These are phyloP conservation scores for Capsella bursapastoris DNA, from an alignment of 345 rosid genomes.

Conservation along the genomic window DNA sequence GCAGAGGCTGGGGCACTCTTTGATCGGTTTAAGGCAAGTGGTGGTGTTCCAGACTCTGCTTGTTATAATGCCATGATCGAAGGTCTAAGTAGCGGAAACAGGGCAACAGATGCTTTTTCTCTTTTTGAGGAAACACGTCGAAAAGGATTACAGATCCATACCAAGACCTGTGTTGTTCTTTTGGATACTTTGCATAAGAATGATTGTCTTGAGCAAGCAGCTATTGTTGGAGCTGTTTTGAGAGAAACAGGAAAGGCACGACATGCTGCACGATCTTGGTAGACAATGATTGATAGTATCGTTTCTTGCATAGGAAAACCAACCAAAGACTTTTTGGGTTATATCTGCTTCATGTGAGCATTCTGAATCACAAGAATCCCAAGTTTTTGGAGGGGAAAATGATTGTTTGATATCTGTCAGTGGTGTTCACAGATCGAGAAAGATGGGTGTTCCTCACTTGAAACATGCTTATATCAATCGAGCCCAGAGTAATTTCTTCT, in stretches of 20 bases:
- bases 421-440: background rate
- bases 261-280: conserved; percentile 85
- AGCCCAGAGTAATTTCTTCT: conserved; percentile 1
- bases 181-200: conserved; percentile 86
- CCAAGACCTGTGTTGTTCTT: conserved; percentile 82
- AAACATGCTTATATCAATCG: background rate
- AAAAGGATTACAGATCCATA: conserved; percentile 68
- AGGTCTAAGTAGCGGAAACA: conserved; percentile 74
- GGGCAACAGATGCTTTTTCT: conserved; percentile 75
- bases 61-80: conserved; percentile 82
- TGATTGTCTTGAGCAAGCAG: conserved; percentile 93
- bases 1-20: conserved; percentile 70
- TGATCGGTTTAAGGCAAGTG: conserved; percentile 69
- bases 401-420: background rate
- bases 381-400: conserved; percentile 25
- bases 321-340: conserved; percentile 13
- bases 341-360: conserved; percentile 13
- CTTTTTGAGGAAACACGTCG: conserved; percentile 85
- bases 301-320: conserved; percentile 12
- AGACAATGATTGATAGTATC: conserved; percentile 14
- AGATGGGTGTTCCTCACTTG: background rate
- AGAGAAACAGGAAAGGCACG: conserved; percentile 86
- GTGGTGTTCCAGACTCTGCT: conserved; percentile 77
- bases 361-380: conserved; percentile 17
- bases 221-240: conserved; percentile 87